Conservation (phyloP, 2,329 filamentous ascomycete genomes). For the Colletotrichum cuscutae region DNA sequence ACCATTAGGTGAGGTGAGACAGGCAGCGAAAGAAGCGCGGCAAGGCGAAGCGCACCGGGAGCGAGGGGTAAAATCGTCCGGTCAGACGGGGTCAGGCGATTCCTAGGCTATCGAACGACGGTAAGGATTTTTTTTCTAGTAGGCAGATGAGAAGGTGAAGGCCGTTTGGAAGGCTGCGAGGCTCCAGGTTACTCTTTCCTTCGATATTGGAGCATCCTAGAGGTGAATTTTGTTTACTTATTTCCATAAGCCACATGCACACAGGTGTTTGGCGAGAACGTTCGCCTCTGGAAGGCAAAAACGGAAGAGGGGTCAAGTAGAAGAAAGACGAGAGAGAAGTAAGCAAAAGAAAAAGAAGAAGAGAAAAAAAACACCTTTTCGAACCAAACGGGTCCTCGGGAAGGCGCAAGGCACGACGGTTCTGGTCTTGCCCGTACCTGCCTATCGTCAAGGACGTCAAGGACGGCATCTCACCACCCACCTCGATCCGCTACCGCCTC, state of each 20-base stretch:
- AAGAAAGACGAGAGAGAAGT: not conserved
- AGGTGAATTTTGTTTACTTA: not conserved
- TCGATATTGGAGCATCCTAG: not conserved
- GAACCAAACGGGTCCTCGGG: not conserved
- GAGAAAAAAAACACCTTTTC: not conserved
- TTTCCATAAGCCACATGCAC: not conserved
- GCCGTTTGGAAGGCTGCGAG: not conserved
- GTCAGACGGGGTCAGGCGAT: not conserved
- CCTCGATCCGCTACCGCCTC: not conserved
- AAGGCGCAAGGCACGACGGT: not conserved
- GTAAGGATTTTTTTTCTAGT: too few species aligned
- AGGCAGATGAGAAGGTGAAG: not conserved
- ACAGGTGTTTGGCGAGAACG: not conserved
- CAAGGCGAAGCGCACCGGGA: not conserved
- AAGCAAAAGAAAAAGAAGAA: not conserved
- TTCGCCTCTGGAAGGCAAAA: not conserved
- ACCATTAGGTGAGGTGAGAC: not conserved
- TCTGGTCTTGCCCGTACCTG: not conserved
- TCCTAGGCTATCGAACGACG: not conserved
- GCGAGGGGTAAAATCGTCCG: not conserved
- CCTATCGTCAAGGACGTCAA: not conserved
- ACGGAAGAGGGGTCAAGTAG: too few species aligned
- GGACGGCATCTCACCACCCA: too few species aligned
- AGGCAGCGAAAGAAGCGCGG: not conserved
- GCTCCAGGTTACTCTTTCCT: too few species aligned